Evolutionary conservation across 2,329 filamentous ascomycete genomes (phyloP).

Genomic region (Fusarium poae): DNA sequence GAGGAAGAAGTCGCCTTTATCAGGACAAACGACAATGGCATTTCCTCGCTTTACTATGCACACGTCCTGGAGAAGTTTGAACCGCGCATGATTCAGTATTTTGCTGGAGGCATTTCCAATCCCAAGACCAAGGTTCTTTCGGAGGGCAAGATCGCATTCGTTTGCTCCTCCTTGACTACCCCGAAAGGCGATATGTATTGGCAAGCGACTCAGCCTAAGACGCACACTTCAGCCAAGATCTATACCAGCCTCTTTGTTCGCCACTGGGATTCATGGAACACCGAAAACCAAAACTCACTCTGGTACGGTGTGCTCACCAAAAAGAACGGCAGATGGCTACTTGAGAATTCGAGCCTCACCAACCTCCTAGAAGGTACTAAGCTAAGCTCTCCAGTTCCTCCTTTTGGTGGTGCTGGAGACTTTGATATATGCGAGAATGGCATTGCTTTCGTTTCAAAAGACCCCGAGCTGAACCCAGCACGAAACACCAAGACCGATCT

Average conservation of each 20-base stretch:
- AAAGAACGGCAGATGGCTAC: conserved; percentile 56
- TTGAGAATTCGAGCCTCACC: conserved; percentile 62
- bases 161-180: conserved; percentile 73
- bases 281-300: conserved; percentile 76
- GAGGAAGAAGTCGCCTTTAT: conserved; percentile 72
- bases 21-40: conserved; percentile 63
- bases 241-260: conserved; percentile 83
- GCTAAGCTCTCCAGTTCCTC: conserved; percentile 76
- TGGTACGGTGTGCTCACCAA: conserved; percentile 76
- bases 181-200: conserved; percentile 78
- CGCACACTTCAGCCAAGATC: conserved; percentile 74
- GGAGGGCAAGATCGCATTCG: conserved; percentile 65
- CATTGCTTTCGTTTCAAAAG: conserved; percentile 80
- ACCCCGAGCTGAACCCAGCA: conserved; percentile 77
- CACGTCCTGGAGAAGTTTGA: conserved; percentile 53
- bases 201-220: conserved; percentile 69
- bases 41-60: conserved; percentile 61
- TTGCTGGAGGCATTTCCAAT: conserved; percentile 69
- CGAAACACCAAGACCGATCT: conserved; percentile 86
- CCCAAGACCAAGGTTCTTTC: conserved; percentile 68
- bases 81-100: conserved; percentile 60
- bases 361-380: conserved; percentile 73
- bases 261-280: conserved; percentile 85
- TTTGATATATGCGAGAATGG: conserved; percentile 79
- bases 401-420: conserved; percentile 84